These are phyloP conservation scores for Trichosporon ovoides DNA, from an alignment of 1,284 basidiomycete species.

Conservation along the genomic window DNA sequence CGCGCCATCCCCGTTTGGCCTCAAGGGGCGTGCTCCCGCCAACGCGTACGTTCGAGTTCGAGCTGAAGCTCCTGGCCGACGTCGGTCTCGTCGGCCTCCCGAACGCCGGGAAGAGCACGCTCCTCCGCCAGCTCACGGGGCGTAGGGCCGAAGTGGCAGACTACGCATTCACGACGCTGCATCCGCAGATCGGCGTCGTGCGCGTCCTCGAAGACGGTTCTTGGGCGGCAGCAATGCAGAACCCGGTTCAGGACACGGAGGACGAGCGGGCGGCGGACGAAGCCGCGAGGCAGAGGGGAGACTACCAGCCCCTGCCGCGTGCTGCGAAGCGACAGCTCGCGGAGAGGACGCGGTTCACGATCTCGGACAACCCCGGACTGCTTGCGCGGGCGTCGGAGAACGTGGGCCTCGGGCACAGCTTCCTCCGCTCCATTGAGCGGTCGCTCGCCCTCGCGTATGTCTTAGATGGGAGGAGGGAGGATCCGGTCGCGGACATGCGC, in stretches of 20 bases:
- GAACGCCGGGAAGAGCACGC: conserved; percentile 75
- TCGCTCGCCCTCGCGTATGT: conserved; percentile 87
- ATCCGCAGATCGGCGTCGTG: conserved; percentile 90
- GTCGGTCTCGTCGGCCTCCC: conserved; percentile 90
- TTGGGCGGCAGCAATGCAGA: conserved; percentile 54
- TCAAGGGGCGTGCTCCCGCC: conserved; percentile 76
- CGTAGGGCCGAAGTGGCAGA: conserved; percentile 82
- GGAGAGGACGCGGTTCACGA: conserved; percentile 79
- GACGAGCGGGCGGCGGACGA: conserved; percentile 57
- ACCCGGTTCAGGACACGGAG: conserved; percentile 64
- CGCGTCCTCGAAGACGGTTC: conserved; percentile 74
- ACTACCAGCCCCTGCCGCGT: conserved; percentile 26
- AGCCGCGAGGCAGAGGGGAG: conserved; percentile 32
- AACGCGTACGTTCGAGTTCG: conserved; percentile 74
- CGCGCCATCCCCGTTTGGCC: conserved; percentile 71
- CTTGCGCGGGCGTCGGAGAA: conserved; percentile 78
- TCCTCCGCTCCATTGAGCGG: conserved; percentile 87
- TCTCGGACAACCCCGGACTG: conserved; percentile 96
- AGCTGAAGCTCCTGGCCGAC: conserved; percentile 91
- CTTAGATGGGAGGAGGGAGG: conserved; percentile 69
- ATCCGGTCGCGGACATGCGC: conserved; percentile 69
- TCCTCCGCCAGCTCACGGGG: conserved; percentile 82
- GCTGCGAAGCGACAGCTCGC: conserved; percentile 6
- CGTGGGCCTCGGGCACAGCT: conserved; percentile 88
- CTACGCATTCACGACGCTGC: conserved; percentile 92